phyloP scores from a whole-genome alignment of 352 stramenopile genomes.

The Pythium dissotocum region DNA sequence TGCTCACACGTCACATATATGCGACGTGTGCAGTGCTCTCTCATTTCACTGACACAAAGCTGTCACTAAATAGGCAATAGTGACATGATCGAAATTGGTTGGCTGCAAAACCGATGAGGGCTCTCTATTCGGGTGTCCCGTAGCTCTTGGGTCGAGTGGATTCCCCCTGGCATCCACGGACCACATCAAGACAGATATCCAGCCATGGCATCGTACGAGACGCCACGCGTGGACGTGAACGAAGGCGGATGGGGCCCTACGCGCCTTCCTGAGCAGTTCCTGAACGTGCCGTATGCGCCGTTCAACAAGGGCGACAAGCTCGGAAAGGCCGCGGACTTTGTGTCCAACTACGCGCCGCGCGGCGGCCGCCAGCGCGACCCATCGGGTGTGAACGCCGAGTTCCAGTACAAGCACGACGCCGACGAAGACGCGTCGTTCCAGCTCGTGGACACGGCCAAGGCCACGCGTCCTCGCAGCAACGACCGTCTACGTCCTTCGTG shows the following conservation, averaged over 20 bases:
- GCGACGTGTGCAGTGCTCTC: background rate
- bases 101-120: background rate
- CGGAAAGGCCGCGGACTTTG: constrained; percentile 93
- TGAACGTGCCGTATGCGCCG: constrained; percentile 93
- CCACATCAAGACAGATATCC: constrained; percentile 2
- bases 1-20: background rate
- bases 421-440: constrained; percentile 92
- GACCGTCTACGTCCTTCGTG: constrained; percentile 79
- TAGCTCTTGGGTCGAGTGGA: background rate
- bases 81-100: background rate
- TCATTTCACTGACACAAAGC: background rate
- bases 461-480: constrained; percentile 70
- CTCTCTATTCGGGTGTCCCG: constrained; percentile 7
- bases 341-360: constrained; percentile 70
- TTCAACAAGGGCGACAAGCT: constrained; percentile 96
- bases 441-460: constrained; percentile 94
- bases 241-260: constrained; percentile 83
- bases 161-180: background rate
- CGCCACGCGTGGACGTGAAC: constrained; percentile 83
- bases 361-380: constrained; percentile 57
- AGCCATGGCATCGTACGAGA: constrained; percentile 73
- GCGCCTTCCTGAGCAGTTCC: constrained; percentile 87
- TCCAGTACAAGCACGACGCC: constrained; percentile 94
- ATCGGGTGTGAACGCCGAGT: constrained; percentile 90
- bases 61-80: background rate